phyloP scores from a whole-genome alignment of 176 grass and related monocot species.

The Eleusine coracana region DNA sequence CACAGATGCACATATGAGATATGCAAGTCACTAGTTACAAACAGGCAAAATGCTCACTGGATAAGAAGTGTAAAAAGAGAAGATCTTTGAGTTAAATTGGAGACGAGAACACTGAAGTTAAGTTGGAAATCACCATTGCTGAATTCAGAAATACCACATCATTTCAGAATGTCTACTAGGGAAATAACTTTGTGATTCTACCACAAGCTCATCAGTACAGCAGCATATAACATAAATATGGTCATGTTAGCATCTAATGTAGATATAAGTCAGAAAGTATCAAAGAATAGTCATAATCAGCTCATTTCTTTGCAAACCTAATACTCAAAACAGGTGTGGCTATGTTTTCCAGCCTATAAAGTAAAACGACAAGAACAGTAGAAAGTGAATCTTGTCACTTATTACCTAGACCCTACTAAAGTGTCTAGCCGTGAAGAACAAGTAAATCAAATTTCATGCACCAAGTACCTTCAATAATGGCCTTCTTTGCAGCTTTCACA shows the following conservation, averaged over 20 bases:
- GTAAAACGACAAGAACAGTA: conserved; percentile 9
- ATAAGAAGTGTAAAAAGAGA: not conserved
- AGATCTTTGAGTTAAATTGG: not conserved
- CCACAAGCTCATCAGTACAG: conserved; percentile 1
- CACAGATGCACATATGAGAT: conserved; percentile 2
- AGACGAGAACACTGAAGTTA: not conserved
- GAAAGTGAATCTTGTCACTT: not conserved
- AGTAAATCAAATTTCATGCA: conserved; percentile 25
- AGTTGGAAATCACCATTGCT: not conserved
- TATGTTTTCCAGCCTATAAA: not conserved
- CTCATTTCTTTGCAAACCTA: not conserved
- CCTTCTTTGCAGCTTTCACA: conserved; percentile 84
- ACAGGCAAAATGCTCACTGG: not conserved
- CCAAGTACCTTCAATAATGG: conserved; percentile 79
- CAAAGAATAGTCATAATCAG: conserved; percentile 15
- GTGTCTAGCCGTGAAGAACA: not conserved
- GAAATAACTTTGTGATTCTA: not conserved
- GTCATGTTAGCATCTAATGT: not conserved
- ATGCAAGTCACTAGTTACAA: not conserved
- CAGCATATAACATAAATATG: conserved; percentile 26
- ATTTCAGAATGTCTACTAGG: not conserved
- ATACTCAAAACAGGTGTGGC: not conserved
- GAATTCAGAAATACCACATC: not conserved
- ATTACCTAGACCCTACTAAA: not conserved
- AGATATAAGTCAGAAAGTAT: not conserved